phyloP scores from a whole-genome alignment of 2,329 filamentous ascomycete genomes.

The Aspergillus clavatus region DNA sequence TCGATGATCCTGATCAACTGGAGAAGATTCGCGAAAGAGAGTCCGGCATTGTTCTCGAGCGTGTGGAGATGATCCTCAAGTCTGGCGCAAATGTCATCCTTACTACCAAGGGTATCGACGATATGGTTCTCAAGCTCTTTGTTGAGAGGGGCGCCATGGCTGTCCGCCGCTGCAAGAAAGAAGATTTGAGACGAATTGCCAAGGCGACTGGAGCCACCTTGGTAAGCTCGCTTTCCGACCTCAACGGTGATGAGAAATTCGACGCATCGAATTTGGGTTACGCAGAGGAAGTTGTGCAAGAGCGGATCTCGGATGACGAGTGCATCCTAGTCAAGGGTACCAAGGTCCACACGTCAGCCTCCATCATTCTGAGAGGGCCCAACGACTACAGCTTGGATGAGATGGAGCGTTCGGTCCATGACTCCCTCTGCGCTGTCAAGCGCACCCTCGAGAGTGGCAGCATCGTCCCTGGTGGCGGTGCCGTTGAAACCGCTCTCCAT shows the following conservation, averaged over 20 bases:
- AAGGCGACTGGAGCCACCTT: slow-evolving; percentile 92
- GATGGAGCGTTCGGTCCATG: slow-evolving; percentile 98
- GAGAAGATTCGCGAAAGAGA: slow-evolving; percentile 95
- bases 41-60: slow-evolving; percentile 85
- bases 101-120: slow-evolving; percentile 98
- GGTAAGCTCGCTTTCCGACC: slow-evolving; percentile 86
- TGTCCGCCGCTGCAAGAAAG: slow-evolving; percentile 95
- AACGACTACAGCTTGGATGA: slow-evolving; percentile 97
- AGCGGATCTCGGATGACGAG: slow-evolving; percentile 97
- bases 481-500: slow-evolving; percentile 96
- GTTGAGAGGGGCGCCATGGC: slow-evolving; percentile 94
- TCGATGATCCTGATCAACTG: slow-evolving; percentile 93
- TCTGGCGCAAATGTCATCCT: slow-evolving; percentile 92
- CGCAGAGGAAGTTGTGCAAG: slow-evolving; percentile 94
- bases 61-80: slow-evolving; percentile 96
- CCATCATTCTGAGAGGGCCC: slow-evolving; percentile 88
- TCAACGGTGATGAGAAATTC: slow-evolving; percentile 97
- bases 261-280: slow-evolving; percentile 83
- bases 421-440: slow-evolving; percentile 95
- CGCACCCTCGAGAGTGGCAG: slow-evolving; percentile 92
- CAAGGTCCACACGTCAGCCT: slow-evolving; percentile 88
- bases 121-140: slow-evolving; percentile 89
- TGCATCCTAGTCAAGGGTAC: slow-evolving; percentile 96
- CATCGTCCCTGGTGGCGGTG: slow-evolving; percentile 93
- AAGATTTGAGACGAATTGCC: slow-evolving; percentile 91